Percentiles rank a stretch among this genome's conserved stretches.
Conservation (phyloP, 2,329 filamentous ascomycete genomes). For the Beauveria sp. region DNA sequence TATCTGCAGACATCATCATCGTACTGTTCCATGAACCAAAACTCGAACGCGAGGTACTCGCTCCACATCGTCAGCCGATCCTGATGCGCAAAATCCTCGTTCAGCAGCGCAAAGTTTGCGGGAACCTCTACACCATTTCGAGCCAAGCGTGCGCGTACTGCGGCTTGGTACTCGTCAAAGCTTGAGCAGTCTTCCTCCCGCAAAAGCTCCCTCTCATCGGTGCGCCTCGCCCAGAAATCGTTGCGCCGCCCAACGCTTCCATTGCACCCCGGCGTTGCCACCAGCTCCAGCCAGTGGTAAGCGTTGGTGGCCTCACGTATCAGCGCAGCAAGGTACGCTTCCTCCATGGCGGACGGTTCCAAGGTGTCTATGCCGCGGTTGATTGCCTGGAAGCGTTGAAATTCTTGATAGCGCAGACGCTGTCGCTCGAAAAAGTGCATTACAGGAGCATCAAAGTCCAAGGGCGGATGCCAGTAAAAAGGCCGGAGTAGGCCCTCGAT, state of each 20-base stretch:
- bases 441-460: neutral
- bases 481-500: neutral
- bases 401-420: neutral
- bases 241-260: neutral
- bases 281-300: neutral
- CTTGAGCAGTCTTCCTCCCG: neutral
- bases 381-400: neutral
- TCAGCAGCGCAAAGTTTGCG: neutral
- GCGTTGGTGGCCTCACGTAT: neutral
- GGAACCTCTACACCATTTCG: neutral
- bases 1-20: neutral
- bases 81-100: slow-evolving; percentile 11
- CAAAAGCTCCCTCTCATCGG: neutral
- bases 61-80: slow-evolving; percentile 26
- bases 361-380: slow-evolving; percentile 49
- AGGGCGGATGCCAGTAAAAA: neutral
- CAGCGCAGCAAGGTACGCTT: neutral
- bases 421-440: slow-evolving; percentile 1
- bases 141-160: neutral
- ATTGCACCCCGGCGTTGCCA: too few relatives aligned
- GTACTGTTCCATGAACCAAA: slow-evolving; percentile 13
- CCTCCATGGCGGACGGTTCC: slow-evolving; percentile 74
- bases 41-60: slow-evolving; percentile 23
- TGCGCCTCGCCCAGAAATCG: neutral
- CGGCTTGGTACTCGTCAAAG: neutral